Evolutionary conservation across 2,329 filamentous ascomycete species (phyloP), one percentile per base, ranked within the genome.

Genomic region (Amauroascus niger): DNA sequence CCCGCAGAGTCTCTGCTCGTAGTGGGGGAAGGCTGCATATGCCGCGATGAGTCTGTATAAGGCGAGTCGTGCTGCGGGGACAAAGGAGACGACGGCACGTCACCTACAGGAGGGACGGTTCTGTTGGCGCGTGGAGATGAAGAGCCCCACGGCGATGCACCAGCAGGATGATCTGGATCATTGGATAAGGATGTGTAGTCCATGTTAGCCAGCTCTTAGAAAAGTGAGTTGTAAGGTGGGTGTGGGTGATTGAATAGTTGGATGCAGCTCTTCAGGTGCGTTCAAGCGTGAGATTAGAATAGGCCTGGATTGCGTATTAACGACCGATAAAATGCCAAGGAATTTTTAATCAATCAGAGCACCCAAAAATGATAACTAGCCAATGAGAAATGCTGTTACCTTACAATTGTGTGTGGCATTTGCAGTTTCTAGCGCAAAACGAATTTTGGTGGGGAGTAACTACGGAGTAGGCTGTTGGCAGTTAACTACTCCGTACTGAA

Each of bases 131-230:
- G 74, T 54, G 79, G 80, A 50, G 80, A 79, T 13, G 75, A 75
- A 9, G 77, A 82, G 20, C 71, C 76, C 83, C 83, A 87, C 52
- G 83, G 83, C 33, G 81, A 84, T 53, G 73, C 61, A 51, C 76
- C 82, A 33, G 73, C 73, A 43, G 79, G 76, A 63, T 80, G 74
- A 52, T 82, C 79, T 30, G 77, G 74, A 62, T 83, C 80, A 60
- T 78, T 71, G 52, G 76, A 72, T 49, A 80, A 71, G 32, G 74
- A 67, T 53, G 81, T 82, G 67, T 86, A 87, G 66, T 87, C 83
- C 83, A 87, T 87, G 48, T 41, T 57, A 2, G 14, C 18, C 14
- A 32, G 20, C 20, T 45, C 32, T 43, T 9, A 11, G 30, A 14
- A 33, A 22, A 24, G 35, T 14, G 18, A 32, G 18, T 33, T 35